These are phyloP conservation scores for Gryganskiella cystojenkinii DNA, from an alignment of 192 early-diverging fungal genomes.

Conservation along the genomic window DNA sequence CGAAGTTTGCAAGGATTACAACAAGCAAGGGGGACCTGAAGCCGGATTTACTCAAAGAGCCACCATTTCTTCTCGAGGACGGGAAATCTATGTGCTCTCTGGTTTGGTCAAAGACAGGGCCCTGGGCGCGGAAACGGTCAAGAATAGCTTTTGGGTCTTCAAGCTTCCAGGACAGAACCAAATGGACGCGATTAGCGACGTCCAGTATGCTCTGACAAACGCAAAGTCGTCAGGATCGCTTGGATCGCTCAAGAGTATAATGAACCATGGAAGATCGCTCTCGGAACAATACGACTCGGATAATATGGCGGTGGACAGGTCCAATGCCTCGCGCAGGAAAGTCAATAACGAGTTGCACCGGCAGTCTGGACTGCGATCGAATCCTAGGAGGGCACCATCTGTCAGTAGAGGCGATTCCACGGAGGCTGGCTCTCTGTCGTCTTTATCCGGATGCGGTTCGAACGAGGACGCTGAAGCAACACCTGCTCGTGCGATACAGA, in stretches of 20 bases:
- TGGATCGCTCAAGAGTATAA: constrained; percentile 49
- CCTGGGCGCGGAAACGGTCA: constrained; percentile 68
- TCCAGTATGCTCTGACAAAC: constrained; percentile 22
- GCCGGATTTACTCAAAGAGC: constrained; percentile 86
- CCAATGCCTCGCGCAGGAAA: constrained; percentile 11
- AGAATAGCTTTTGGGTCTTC: constrained; percentile 86
- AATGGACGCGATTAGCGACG: constrained; percentile 43
- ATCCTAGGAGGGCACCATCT: too few species aligned
- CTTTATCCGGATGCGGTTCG: not conserved
- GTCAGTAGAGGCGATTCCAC: not conserved
- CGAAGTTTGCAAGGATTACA: constrained; percentile 82
- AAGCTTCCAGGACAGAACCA: constrained; percentile 56
- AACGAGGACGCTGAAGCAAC: not conserved
- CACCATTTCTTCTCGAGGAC: constrained; percentile 78
- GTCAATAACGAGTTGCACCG: not conserved
- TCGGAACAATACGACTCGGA: constrained; percentile 14
- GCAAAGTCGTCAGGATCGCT: constrained; percentile 25
- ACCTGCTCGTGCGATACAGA: constrained; percentile 2
- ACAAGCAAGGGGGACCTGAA: constrained; percentile 79
- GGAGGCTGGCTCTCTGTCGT: not conserved
- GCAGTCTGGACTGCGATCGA: too few species aligned
- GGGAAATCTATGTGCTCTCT: constrained; percentile 89
- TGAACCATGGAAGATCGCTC: constrained; percentile 25
- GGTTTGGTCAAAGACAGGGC: constrained; percentile 71
- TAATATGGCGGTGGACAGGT: not conserved